Conservation (phyloP, 2,329 filamentous ascomycete species). For the Periconia sp. region DNA sequence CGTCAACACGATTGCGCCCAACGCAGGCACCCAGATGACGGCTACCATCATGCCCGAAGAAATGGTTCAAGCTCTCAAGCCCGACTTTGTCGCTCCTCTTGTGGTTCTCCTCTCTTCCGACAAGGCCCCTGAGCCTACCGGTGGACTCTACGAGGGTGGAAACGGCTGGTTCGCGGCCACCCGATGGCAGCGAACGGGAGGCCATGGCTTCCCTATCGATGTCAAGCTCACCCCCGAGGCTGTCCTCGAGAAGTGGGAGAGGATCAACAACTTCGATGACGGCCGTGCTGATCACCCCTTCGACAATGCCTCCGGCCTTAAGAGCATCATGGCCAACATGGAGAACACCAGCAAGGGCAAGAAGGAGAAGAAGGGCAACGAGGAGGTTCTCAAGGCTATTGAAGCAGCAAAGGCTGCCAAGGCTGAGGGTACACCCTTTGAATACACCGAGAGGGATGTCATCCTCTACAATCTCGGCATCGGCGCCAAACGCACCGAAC, state of each 20-base stretch:
- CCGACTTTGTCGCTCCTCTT: slow-evolving; percentile 93
- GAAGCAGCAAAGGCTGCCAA: slow-evolving; percentile 72
- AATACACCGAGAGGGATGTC: slow-evolving; percentile 81
- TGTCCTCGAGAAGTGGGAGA: slow-evolving; percentile 63
- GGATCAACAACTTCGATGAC: slow-evolving; percentile 85
- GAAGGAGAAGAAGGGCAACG: slow-evolving; percentile 57
- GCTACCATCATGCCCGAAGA: slow-evolving; percentile 93
- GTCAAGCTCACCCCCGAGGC: slow-evolving; percentile 77
- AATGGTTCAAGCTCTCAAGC: slow-evolving; percentile 98
- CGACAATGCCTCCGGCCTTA: slow-evolving; percentile 73
- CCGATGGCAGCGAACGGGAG: slow-evolving; percentile 90
- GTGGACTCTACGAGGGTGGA: slow-evolving; percentile 89
- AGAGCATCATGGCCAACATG: slow-evolving; percentile 84
- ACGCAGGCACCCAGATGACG: slow-evolving; percentile 95
- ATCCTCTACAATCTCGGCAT: slow-evolving; percentile 93
- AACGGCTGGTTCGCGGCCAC: slow-evolving; percentile 91
- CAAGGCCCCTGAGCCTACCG: slow-evolving; percentile 82
- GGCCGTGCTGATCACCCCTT: slow-evolving; percentile 84
- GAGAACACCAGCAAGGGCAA: slow-evolving; percentile 65
- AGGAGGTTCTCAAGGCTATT: slow-evolving; percentile 73
- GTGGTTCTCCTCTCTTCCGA: slow-evolving; percentile 86
- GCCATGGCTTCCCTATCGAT: slow-evolving; percentile 88
- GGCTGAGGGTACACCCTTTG: slow-evolving; percentile 73
- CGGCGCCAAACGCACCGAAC: slow-evolving; percentile 85
- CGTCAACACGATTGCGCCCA: slow-evolving; percentile 97